Conservation (phyloP, 805 yeast genomes). For the Metschnikowia lochheadii region DNA sequence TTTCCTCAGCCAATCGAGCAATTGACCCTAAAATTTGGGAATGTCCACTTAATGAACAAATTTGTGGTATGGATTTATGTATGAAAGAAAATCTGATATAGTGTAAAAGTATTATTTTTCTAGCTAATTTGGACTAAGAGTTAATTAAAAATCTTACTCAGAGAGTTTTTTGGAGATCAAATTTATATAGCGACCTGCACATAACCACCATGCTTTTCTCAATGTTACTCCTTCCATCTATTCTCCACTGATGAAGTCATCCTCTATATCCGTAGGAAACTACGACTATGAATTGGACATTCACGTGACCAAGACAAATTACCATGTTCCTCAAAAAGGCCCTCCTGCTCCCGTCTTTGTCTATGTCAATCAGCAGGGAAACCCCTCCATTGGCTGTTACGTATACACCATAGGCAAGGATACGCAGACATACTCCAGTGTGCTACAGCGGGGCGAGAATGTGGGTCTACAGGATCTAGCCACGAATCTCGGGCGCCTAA, state of each 20-base stretch:
- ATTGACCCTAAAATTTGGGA: too few relatives aligned
- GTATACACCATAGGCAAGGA: conserved; percentile 39
- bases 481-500: conserved; percentile 38
- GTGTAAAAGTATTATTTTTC: too few relatives aligned
- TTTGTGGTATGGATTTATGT: too few relatives aligned
- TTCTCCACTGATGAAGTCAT: conserved; percentile 10
- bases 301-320: conserved; percentile 6
- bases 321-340: background rate
- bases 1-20: too few relatives aligned
- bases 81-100: too few relatives aligned
- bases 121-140: too few relatives aligned
- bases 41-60: too few relatives aligned
- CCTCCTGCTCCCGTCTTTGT: conserved; percentile 26
- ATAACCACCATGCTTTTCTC: background rate
- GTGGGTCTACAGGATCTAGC: conserved; percentile 41
- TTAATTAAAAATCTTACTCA: too few relatives aligned
- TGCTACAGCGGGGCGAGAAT: conserved; percentile 40
- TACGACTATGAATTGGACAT: conserved; percentile 13
- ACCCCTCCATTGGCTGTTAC: conserved; percentile 37
- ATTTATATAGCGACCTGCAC: background rate
- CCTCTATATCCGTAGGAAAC: conserved; percentile 11
- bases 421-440: conserved; percentile 32
- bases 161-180: too few relatives aligned
- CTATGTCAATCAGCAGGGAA: conserved; percentile 25
- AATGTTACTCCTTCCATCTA: background rate